phyloP scores from a whole-genome alignment of 352 stramenopile genomes.

The Globisporangium nodosum region DNA sequence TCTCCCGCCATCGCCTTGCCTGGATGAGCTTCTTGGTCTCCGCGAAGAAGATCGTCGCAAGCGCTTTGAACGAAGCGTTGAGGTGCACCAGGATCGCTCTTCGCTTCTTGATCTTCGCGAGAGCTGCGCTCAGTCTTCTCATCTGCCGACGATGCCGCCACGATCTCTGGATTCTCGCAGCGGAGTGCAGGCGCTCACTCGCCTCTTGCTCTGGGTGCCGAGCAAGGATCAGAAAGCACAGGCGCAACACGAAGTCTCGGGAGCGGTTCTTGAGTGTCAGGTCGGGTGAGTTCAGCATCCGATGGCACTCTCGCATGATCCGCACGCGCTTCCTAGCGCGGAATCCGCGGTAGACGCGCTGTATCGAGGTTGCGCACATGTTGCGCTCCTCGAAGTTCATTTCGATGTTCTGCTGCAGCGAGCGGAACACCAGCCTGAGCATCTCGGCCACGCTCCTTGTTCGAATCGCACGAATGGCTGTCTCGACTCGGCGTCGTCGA shows the following conservation, averaged over 20 bases:
- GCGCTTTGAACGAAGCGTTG: constrained; percentile 31
- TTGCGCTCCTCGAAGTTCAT: constrained; percentile 22
- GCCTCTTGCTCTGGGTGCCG: constrained; percentile 27
- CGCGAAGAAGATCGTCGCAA: constrained; percentile 41
- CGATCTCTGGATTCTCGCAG: constrained; percentile 31
- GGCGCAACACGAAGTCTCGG: constrained; percentile 32
- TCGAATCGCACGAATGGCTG: constrained; percentile 24
- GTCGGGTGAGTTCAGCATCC: constrained; percentile 24
- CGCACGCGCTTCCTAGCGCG: constrained; percentile 28
- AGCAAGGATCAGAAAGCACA: constrained; percentile 50
- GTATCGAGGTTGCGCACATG: constrained; percentile 22
- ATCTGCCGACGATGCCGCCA: constrained; percentile 22
- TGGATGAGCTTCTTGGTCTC: constrained; percentile 30
- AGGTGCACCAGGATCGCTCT: constrained; percentile 34
- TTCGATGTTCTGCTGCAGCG: constrained; percentile 26
- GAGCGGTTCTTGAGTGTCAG: constrained; percentile 35
- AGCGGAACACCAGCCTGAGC: constrained; percentile 25
- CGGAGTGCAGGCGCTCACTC: constrained; percentile 14
- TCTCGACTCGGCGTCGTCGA: constrained; percentile 29
- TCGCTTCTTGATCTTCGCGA: constrained; percentile 30
- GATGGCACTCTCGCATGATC: constrained; percentile 29
- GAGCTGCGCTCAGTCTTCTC: constrained; percentile 17
- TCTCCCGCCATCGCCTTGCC: constrained; percentile 22
- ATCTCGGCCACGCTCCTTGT: constrained; percentile 28
- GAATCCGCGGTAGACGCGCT: constrained; percentile 45